Evolutionary conservation across 352 stramenopile species (phyloP).

Genomic region (Phytophthora hybrid): DNA sequence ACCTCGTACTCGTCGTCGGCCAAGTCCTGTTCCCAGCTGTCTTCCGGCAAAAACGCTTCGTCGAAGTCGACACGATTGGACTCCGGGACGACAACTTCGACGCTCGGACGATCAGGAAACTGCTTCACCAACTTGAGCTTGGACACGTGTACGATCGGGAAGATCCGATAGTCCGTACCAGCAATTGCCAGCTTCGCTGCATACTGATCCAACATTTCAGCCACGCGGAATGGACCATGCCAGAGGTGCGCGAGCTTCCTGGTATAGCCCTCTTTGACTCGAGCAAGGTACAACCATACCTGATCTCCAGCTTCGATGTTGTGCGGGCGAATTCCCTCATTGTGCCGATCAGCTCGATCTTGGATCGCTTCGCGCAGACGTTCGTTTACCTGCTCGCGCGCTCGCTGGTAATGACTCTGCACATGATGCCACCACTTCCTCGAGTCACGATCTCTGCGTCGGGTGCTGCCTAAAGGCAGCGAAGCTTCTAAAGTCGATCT

Average conservation of each 20-base stretch:
- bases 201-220: conserved; percentile 21
- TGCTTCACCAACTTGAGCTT: conserved; percentile 29
- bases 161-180: conserved; percentile 11
- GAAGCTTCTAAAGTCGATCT: conserved; percentile 25
- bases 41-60: conserved; percentile 27
- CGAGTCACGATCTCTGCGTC: not conserved
- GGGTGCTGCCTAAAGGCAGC: conserved; percentile 6
- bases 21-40: conserved; percentile 10
- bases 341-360: conserved; percentile 6
- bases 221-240: conserved; percentile 38
- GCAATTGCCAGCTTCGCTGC: conserved; percentile 11
- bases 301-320: conserved; percentile 1
- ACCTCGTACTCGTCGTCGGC: conserved; percentile 21
- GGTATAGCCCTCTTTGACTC: not conserved
- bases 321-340: not conserved
- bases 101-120: conserved; percentile 3
- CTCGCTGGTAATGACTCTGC: not conserved
- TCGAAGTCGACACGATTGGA: conserved; percentile 24
- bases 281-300: conserved; percentile 16
- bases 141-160: conserved; percentile 30
- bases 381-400: not conserved
- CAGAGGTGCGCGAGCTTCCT: conserved; percentile 27
- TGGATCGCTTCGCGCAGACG: not conserved
- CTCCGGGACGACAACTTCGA: not conserved
- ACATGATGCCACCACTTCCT: conserved; percentile 10